Conservation (phyloP, 768 basidiomycete genomes). For the Auricularia sp. region DNA sequence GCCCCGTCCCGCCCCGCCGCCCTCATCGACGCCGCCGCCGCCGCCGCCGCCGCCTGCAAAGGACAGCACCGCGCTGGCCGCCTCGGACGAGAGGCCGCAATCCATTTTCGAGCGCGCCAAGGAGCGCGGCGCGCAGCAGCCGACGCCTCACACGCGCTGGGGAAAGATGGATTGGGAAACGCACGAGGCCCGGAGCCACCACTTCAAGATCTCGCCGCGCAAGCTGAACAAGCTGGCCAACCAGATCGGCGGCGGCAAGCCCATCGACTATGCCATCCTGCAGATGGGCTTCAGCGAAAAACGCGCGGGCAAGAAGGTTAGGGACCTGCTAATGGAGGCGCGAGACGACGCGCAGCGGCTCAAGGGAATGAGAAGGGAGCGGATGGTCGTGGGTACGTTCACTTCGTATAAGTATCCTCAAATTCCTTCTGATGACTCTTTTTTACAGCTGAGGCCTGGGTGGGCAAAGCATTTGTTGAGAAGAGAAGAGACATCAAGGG, state of each 20-base stretch:
- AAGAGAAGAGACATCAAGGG: constrained; percentile 74
- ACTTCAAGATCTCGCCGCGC: constrained; percentile 87
- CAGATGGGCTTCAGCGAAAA: constrained; percentile 98
- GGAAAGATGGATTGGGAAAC: constrained; percentile 18
- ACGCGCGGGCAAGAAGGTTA: constrained; percentile 72
- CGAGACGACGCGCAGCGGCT: constrained; percentile 73
- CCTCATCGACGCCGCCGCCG: too few relatives aligned
- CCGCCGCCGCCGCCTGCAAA: background rate
- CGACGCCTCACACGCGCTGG: background rate
- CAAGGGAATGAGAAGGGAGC: constrained; percentile 60
- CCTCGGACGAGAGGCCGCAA: background rate
- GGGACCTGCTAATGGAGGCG: constrained; percentile 80
- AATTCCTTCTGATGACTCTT: background rate
- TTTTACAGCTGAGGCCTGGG: constrained; percentile 80
- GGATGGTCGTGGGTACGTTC: constrained; percentile 72
- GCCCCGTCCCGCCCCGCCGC: too few relatives aligned
- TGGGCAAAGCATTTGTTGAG: constrained; percentile 62
- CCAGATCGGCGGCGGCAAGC: constrained; percentile 82
- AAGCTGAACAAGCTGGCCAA: constrained; percentile 84
- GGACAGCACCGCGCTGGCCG: background rate
- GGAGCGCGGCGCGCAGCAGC: background rate
- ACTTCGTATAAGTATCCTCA: background rate
- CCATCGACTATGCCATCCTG: constrained; percentile 88
- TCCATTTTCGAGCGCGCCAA: background rate
- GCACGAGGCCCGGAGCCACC: constrained; percentile 90